Evolutionary conservation across 2,329 filamentous ascomycete species (phyloP), one percentile per base, ranked within the genome.

Genomic region (Ceratocystis destructans): DNA sequence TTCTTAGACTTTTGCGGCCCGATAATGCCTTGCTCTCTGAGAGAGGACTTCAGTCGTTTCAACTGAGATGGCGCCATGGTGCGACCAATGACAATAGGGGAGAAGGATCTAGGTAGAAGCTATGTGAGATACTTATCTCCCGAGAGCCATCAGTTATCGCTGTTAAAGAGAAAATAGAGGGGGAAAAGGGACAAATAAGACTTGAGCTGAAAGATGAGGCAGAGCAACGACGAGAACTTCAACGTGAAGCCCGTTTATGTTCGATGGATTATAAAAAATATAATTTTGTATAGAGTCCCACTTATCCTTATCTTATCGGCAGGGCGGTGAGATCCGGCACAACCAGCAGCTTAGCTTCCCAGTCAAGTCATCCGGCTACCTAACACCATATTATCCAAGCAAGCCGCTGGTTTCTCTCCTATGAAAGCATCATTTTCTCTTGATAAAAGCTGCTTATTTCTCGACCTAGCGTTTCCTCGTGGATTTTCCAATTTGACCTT

Each of bases 1-100:
- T 96, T 97, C 73, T 97, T 97, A 7, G 92, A 96, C 73, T 96
- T 87, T 72, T 96, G 92, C 5, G 91, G 91, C 1, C 92, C 90
- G 53, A 92, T 86, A 64, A 99, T 87, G 65, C 94, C 94, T 73
- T 93, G 89, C 67, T 96, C 91, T 69, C 86, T 84, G 61, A 99
- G 82, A 8, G 92, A 96, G 71, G 89, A 83, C 78, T 97, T 99
- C 57, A 99, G 83, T 76, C 92, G 88, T 78, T 97, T 99, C 67
- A 99, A 82, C 79, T 99, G 95, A 12, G 95, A 99, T 69, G 92
- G 90, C 71, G 93, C 87, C 94, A 99, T 99, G 66, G 78, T 73
- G 70, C 44, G 67, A 65, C 62, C 68, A 65, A 69, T 48, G 70
- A 68, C 66, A 69, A 70, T 25, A 55, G n/a, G 37, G 33, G 17